These are phyloP conservation scores for Pseudocercospora eumusae DNA, from an alignment of 2,329 filamentous ascomycete species.

Conservation along the genomic window DNA sequence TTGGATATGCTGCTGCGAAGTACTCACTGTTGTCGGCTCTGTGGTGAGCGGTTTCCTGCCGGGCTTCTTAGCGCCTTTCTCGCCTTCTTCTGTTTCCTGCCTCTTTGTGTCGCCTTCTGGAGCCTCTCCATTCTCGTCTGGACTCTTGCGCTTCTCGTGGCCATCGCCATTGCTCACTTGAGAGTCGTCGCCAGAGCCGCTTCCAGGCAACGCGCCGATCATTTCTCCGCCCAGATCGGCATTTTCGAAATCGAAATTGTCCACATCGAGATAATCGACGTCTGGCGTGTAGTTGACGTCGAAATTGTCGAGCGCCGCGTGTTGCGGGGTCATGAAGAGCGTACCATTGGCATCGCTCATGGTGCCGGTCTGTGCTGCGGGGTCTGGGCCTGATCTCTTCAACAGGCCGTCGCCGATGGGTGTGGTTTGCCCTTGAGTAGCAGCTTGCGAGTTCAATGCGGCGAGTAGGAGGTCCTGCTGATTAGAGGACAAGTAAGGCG, in stretches of 20 bases:
- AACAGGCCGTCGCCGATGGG: not conserved
- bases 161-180: conserved; percentile 46
- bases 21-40: conserved; percentile 89
- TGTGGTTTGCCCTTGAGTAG: not conserved
- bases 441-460: conserved; percentile 48
- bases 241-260: conserved; percentile 73
- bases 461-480: conserved; percentile 53
- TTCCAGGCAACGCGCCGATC: conserved; percentile 73
- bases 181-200: conserved; percentile 38
- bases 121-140: conserved; percentile 64
- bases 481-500: conserved; percentile 46
- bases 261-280: conserved; percentile 80
- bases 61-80: conserved; percentile 90
- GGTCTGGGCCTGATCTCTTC: conserved; percentile 21
- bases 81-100: conserved; percentile 76
- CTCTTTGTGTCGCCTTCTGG: conserved; percentile 71
- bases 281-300: conserved; percentile 63
- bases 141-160: conserved; percentile 71
- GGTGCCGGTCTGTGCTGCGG: conserved; percentile 16
- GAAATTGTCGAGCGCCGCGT: conserved; percentile 33
- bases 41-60: conserved; percentile 93
- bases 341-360: conserved; percentile 31
- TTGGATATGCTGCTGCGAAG: conserved; percentile 6
- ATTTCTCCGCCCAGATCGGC: conserved; percentile 59
- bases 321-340: conserved; percentile 37